Evolutionary conservation across 2,329 filamentous ascomycete species (phyloP).

Genomic region (Blumeria hordei): DNA sequence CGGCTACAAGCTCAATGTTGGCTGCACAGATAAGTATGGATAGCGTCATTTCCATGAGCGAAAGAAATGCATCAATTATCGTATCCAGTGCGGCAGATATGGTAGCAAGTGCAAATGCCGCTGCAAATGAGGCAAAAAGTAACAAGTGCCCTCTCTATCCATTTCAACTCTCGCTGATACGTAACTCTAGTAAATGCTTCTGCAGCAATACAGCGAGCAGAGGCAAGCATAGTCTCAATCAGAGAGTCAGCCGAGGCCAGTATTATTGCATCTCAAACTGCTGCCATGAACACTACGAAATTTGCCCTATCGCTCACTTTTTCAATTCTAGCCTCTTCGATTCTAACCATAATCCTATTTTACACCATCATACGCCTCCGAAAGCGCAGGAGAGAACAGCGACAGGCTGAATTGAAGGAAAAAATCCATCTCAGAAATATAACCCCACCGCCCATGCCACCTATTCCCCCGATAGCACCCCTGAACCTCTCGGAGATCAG

Average conservation of each 20-base stretch:
- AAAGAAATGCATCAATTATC: constrained; percentile 3
- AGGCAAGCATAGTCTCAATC: constrained; percentile 3
- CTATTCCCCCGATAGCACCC: not conserved
- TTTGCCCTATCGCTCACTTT: constrained; percentile 8
- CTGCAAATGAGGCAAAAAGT: constrained; percentile 4
- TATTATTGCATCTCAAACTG: constrained; percentile 2
- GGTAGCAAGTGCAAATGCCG: constrained; percentile 3
- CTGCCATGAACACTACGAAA: constrained; percentile 4
- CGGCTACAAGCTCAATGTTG: constrained; percentile 1
- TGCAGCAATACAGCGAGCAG: constrained; percentile 3
- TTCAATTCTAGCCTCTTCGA: constrained; percentile 8
- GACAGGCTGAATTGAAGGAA: constrained; percentile 4
- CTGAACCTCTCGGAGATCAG: too few species aligned
- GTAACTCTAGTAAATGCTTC: constrained; percentile 4
- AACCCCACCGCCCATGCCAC: not conserved
- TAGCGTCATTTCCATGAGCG: constrained; percentile 2
- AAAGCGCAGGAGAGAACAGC: constrained; percentile 1
- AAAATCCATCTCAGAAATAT: constrained; percentile 2
- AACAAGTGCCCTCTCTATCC: not conserved
- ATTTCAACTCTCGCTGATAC: not conserved
- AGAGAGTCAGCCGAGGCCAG: constrained; percentile 3
- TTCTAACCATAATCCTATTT: constrained; percentile 6
- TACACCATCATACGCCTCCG: constrained; percentile 4
- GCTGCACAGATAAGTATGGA: constrained; percentile 1
- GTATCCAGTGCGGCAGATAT: constrained; percentile 1